These are phyloP conservation scores for Trichoderma endophyticum DNA, from an alignment of 2,329 filamentous ascomycete genomes.

Conservation along the genomic window DNA sequence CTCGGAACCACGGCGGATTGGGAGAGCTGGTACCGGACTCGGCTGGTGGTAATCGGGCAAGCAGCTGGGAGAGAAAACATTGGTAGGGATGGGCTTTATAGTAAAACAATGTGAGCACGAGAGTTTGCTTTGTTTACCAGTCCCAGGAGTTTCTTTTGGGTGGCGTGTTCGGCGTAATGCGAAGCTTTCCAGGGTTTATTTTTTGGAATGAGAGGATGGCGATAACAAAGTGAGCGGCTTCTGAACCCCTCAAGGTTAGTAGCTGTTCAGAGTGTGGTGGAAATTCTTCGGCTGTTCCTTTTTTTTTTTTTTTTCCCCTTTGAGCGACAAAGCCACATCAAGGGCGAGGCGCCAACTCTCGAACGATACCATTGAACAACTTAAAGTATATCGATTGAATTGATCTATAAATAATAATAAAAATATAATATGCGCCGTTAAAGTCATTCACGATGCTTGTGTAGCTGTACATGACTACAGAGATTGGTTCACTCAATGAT, in stretches of 20 bases:
- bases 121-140: not conserved
- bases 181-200: constrained; percentile 1
- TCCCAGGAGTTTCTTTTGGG: not conserved
- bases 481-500: not conserved
- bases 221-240: constrained; percentile 21
- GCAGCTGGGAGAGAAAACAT: constrained; percentile 37
- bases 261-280: constrained; percentile 19
- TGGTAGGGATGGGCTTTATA: constrained; percentile 28
- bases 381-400: not conserved
- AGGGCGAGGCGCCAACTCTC: not conserved
- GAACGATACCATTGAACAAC: not conserved
- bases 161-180: constrained; percentile 9
- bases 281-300: constrained; percentile 22
- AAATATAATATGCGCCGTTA: not conserved
- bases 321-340: not conserved
- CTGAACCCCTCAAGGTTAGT: constrained; percentile 24
- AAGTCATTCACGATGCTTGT: not conserved
- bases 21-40: constrained; percentile 32
- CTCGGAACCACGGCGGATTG: constrained; percentile 28
- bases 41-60: constrained; percentile 37
- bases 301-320: not conserved
- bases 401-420: not conserved
- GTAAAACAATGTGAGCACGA: constrained; percentile 5
- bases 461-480: not conserved
- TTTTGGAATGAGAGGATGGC: constrained; percentile 15